Evolutionary conservation across 352 stramenopile species (phyloP), one percentile per base, ranked within the genome.

Genomic region (Plasmopara viticola): DNA sequence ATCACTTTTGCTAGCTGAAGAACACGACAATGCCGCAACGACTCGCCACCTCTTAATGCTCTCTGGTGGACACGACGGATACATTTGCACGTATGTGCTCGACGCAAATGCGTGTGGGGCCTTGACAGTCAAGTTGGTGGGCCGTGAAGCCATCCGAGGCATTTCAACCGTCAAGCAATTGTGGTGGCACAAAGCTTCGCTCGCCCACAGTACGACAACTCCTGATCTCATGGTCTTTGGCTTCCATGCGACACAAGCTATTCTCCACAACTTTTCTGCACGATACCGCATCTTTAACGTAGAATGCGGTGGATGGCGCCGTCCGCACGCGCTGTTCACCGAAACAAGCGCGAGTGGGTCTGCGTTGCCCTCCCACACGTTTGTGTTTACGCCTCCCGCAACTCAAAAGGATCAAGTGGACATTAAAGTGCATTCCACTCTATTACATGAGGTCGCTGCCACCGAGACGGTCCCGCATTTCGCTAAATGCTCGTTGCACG

Each of bases 251-350:
- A 71, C 74, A 5, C 62, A 79, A 42, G 84, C 80, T 9, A 66
- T 91, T 51, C 44, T 95, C 6, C 65, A 89, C 62, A 94, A 94
- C 53, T 66, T 84, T 14, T 72, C 77, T 6, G 60, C 80, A 0
- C 75, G 87, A 48, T 86, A 88, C 56, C 83, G 83, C 13, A 25
- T 92, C 9, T 86, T 95, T 52, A 77, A 68, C 41, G 53, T 94
- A 14, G 74, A 86, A 34, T 91, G 80, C 33, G 84, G 84, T 25
- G 83, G 83, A n/a, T 95, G 83, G 83, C 78, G 83, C 1, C 78
- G 84, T 10, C 84, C 84, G 0, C 80, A 95, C 43, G 75, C 74
- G 2, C 67, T 95, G 18, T 57, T 64, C 14, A 60, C 41, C 4
- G 30, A 38, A 30, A 20, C n/a, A 28, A 8, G 41, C 20, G 63